These are phyloP conservation scores for Cercospora beticola DNA, from an alignment of 2,329 filamentous ascomycete species.

Conservation along the genomic window DNA sequence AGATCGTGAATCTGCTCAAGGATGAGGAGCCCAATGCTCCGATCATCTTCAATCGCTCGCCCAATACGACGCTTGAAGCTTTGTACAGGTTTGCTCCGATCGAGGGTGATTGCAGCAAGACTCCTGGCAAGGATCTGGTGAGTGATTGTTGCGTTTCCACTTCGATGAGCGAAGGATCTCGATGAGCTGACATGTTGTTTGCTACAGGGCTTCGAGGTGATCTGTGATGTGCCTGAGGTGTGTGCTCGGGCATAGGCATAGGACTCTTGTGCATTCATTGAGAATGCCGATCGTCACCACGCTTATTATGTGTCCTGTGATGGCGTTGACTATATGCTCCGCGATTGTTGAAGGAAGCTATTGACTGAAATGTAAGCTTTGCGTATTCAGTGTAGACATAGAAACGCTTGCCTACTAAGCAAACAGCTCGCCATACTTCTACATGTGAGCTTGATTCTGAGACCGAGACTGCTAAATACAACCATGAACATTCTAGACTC, in stretches of 20 bases:
- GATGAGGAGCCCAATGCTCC: background rate
- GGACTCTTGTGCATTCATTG: background rate
- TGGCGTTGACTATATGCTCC: background rate
- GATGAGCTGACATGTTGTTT: background rate
- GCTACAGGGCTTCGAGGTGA: slow-evolving; percentile 1
- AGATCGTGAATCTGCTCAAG: slow-evolving; percentile 5
- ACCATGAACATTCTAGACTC: background rate
- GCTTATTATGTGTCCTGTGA: background rate
- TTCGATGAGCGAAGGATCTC: background rate
- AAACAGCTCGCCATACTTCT: background rate
- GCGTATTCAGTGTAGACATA: background rate
- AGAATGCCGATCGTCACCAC: background rate
- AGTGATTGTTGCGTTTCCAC: background rate
- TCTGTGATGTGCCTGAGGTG: slow-evolving; percentile 1
- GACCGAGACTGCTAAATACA: background rate
- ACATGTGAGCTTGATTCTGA: background rate
- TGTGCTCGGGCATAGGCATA: background rate
- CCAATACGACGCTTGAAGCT: slow-evolving; percentile 2
- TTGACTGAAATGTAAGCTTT: background rate
- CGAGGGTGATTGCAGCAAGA: background rate
- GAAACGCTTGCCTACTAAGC: background rate
- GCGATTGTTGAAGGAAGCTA: background rate
- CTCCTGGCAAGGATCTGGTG: background rate
- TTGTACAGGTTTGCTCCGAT: slow-evolving; percentile 1
- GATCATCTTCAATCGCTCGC: background rate